These are phyloP conservation scores for Gossypium schwendimanii DNA, from an alignment of 441 rosid genomes.

Conservation along the genomic window DNA sequence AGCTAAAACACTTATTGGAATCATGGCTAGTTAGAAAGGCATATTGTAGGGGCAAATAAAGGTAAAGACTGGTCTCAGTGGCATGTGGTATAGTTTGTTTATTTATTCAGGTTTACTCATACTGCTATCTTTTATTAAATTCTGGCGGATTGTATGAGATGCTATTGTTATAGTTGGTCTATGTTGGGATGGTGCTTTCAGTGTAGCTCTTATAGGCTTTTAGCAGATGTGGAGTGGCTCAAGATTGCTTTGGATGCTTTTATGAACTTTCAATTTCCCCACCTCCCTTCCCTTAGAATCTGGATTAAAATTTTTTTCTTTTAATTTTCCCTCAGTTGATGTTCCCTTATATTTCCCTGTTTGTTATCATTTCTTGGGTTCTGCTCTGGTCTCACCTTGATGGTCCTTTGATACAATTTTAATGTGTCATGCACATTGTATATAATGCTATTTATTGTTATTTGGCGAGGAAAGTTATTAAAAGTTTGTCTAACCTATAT, in stretches of 20 bases:
- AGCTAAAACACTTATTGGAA: neutral
- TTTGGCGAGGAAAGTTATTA: neutral
- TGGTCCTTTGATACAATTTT: neutral
- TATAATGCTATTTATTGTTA: neutral
- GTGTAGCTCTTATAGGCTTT: neutral
- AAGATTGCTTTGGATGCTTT: neutral
- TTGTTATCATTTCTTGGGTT: neutral
- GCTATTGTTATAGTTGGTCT: neutral
- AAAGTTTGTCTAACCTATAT: slow-evolving; percentile 1
- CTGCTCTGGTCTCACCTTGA: neutral
- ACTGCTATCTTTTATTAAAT: neutral
- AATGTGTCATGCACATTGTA: neutral
- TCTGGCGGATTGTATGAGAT: neutral
- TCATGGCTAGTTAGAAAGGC: neutral
- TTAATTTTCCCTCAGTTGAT: neutral
- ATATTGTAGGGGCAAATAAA: neutral
- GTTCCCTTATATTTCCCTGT: neutral
- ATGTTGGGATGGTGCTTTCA: neutral
- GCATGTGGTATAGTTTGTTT: slow-evolving; percentile 2
- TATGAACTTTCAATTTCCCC: neutral
- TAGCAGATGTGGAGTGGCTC: neutral
- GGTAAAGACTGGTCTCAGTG: neutral
- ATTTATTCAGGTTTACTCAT: neutral
- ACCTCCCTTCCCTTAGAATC: neutral
- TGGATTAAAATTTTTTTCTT: neutral